Base-by-base conservation (phyloP, 306 rosid genomes). In the Cucurbita ficifolia region DNA sequence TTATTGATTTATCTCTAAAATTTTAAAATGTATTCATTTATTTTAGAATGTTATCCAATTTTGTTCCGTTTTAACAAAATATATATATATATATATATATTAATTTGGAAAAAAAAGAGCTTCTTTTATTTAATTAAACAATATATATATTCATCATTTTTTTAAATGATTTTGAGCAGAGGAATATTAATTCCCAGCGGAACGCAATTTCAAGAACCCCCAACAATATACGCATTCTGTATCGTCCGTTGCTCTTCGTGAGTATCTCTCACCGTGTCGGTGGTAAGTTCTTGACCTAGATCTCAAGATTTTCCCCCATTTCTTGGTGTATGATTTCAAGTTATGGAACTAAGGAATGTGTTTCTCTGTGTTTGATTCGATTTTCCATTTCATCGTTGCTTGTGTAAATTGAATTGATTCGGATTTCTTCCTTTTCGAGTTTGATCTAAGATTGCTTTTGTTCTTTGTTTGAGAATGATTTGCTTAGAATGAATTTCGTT, bases 211-310 rank as follows among this genome's bases (percentile, higher is more conserved):
- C 19, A 19, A 67, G 11, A 49, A 48, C 42, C 57, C 42, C 56
- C 57, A 22, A 10, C 70, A 39, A 18, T 46, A 46, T 68, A 2
- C 56, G 22, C 21, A 22, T 56, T 6, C 73, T 68, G 40, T 6
- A 24, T 68, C 56, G 13, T 46, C 21, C 73, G 36, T 48, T 22
- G 73, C 73, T 56, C 43, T 46, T 48, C 73, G 42, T 21, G 72
- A 45, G 53, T 43, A 43, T 42, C 38, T 42, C 53, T 22, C 36
- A 45, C 38, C 52, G 17, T 22, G 72, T 46, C 56, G 40, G 56
- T 42, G 36, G 73, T 68, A 68, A 46, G 73, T 48, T 68, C 14
- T 46, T n/a, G 73, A 68, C 57, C 73, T 68, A 68, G 57, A 68
- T 68, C 56, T 68, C 18, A 10, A 22, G 14, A 2, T 46, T 68